Evolutionary conservation across 441 rosid species (phyloP).

Genomic region (Erodium chrysanthum): DNA sequence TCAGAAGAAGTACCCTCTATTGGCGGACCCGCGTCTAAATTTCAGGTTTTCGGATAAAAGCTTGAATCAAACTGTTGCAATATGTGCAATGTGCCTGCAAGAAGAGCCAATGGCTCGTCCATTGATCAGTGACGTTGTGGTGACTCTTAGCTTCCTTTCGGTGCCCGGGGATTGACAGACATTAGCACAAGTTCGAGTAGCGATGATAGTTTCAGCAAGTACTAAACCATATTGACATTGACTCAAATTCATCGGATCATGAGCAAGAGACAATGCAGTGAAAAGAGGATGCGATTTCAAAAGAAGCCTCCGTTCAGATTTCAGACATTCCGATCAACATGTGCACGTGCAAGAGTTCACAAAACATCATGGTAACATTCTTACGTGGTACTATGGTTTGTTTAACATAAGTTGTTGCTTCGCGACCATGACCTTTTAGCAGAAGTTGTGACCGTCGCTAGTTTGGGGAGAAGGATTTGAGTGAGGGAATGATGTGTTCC

Average conservation of each 20-base stretch:
- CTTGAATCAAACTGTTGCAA: conserved; percentile 82
- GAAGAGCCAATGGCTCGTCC: conserved; percentile 84
- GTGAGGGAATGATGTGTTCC: no score
- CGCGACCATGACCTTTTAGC: no score
- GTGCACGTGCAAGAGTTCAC: not conserved
- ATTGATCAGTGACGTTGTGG: conserved; percentile 68
- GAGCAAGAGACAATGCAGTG: not conserved
- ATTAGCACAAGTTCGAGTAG: not conserved
- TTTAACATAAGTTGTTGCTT: no score
- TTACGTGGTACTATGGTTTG: no score
- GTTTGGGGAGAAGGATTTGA: no score
- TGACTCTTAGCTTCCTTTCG: conserved; percentile 63
- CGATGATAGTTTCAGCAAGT: not conserved
- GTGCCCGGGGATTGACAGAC: not conserved
- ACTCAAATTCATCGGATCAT: not conserved
- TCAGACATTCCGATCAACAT: not conserved
- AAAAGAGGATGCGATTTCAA: no score
- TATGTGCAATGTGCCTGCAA: conserved; percentile 90
- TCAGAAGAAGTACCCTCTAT: conserved; percentile 62
- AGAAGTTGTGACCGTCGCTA: no score
- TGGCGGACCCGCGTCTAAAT: conserved; percentile 68
- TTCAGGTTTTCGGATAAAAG: conserved; percentile 52
- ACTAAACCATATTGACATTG: not conserved
- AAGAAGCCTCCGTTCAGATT: not conserved
- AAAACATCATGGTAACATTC: no score